Evolutionary conservation across 2,329 filamentous ascomycete species (phyloP).

Genomic region (Fusarium protoensiforme): DNA sequence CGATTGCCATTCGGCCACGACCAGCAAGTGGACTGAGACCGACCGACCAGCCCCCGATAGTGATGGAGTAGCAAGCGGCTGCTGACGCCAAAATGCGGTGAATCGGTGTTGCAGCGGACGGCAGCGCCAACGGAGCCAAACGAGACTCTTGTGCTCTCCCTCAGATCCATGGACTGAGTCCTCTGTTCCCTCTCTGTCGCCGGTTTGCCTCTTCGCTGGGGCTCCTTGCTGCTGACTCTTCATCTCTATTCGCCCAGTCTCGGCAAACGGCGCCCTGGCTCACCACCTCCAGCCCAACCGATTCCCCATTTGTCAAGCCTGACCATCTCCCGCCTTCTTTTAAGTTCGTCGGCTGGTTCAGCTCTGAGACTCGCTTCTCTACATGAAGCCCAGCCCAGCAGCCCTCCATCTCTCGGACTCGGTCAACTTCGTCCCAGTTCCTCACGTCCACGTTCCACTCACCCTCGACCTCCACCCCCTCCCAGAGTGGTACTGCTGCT

Average conservation of each 20-base stretch:
- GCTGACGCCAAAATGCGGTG: slow-evolving; percentile 45
- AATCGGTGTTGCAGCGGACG: slow-evolving; percentile 33
- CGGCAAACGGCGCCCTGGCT: slow-evolving; percentile 35
- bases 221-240: slow-evolving; percentile 19
- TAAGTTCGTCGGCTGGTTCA: slow-evolving; percentile 26
- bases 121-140: slow-evolving; percentile 30
- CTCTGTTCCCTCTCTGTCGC: slow-evolving; percentile 15
- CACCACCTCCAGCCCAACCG: slow-evolving; percentile 34
- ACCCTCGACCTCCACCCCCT: slow-evolving; percentile 30
- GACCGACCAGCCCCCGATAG: slow-evolving; percentile 30
- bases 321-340: slow-evolving; percentile 32
- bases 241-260: slow-evolving; percentile 36
- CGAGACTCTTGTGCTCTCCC: slow-evolving; percentile 30
- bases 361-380: slow-evolving; percentile 6
- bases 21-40: slow-evolving; percentile 27
- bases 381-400: slow-evolving; percentile 5
- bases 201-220: slow-evolving; percentile 24
- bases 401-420: slow-evolving; percentile 22
- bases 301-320: slow-evolving; percentile 33
- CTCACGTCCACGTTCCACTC: slow-evolving; percentile 38
- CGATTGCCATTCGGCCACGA: slow-evolving; percentile 33
- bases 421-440: slow-evolving; percentile 32
- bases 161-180: slow-evolving; percentile 3
- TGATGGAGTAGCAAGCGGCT: slow-evolving; percentile 25
- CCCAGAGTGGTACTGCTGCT: slow-evolving; percentile 29